Evolutionary conservation across 2,329 filamentous ascomycete species (phyloP).

Genomic region (Fusarium hainanense): DNA sequence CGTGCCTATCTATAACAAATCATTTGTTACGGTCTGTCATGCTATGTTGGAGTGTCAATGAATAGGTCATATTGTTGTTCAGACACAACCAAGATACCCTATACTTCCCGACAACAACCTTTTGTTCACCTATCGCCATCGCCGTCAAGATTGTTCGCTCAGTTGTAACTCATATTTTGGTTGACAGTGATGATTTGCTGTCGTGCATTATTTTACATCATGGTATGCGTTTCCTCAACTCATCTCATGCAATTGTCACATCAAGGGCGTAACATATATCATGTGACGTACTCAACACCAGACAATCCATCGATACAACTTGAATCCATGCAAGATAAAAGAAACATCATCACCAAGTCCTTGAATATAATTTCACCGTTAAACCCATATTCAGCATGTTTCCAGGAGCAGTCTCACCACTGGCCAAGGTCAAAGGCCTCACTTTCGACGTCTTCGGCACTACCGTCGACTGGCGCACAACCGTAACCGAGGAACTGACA

Average conservation of each 20-base stretch:
- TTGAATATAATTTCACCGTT: background rate
- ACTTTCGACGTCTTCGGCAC: slow-evolving; percentile 85
- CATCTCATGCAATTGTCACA: slow-evolving; percentile 9
- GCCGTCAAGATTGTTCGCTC: background rate
- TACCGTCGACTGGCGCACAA: slow-evolving; percentile 80
- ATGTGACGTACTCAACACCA: slow-evolving; percentile 31
- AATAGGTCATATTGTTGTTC: background rate
- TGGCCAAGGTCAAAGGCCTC: slow-evolving; percentile 64
- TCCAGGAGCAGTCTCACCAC: slow-evolving; percentile 41
- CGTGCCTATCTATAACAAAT: background rate
- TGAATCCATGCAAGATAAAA: background rate
- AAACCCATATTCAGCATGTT: slow-evolving; percentile 39
- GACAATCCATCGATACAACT: background rate
- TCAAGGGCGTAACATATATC: slow-evolving; percentile 31
- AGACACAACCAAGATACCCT: background rate
- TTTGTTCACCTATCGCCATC: background rate
- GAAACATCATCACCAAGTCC: background rate
- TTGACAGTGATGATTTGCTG: background rate
- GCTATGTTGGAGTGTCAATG: background rate
- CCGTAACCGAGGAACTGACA: slow-evolving; percentile 70
- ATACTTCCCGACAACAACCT: background rate
- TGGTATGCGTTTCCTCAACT: background rate
- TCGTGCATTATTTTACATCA: background rate
- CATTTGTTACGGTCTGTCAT: background rate
- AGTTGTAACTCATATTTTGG: background rate